A percentile compares a stretch with the other conserved stretches of the same genome.
phyloP scores from a whole-genome alignment of 2,329 filamentous ascomycete species.

The Nothopassalora personata region DNA sequence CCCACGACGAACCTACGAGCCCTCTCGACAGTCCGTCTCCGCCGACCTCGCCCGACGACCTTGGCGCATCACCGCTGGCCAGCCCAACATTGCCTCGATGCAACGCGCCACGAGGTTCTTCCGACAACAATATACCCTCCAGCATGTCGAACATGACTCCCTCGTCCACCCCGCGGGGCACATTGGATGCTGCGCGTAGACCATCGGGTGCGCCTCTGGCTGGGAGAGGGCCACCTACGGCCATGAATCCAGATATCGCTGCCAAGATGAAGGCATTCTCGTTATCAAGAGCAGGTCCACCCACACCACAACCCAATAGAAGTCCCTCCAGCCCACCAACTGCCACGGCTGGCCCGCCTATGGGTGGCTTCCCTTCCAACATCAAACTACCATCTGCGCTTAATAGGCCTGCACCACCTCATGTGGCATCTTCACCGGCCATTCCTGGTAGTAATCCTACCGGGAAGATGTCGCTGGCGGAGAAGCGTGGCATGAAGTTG shows the following conservation, averaged over 20 bases:
- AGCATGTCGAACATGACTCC: slow-evolving; percentile 59
- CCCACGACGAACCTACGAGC: slow-evolving; percentile 7
- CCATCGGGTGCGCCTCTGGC: slow-evolving; percentile 42
- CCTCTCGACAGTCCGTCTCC: slow-evolving; percentile 21
- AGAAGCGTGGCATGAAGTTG: slow-evolving; percentile 62
- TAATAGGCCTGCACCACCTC: slow-evolving; percentile 36
- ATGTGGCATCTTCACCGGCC: slow-evolving; percentile 46
- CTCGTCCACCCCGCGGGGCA: slow-evolving; percentile 78
- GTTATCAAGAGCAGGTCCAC: slow-evolving; percentile 56
- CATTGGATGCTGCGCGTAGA: slow-evolving; percentile 63
- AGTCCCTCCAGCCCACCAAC: slow-evolving; percentile 13
- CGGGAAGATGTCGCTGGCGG: slow-evolving; percentile 54
- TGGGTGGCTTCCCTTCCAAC: slow-evolving; percentile 39
- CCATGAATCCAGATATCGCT: slow-evolving; percentile 52
- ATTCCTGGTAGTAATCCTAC: slow-evolving; percentile 41
- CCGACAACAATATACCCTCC: slow-evolving; percentile 31
- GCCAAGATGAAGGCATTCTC: slow-evolving; percentile 67
- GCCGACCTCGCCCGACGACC: slow-evolving; percentile 27
- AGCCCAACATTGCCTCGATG: slow-evolving; percentile 9
- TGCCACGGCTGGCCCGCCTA: slow-evolving; percentile 19
- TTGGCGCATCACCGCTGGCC: slow-evolving; percentile 15
- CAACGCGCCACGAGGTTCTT: slow-evolving; percentile 16
- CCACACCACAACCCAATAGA: slow-evolving; percentile 24
- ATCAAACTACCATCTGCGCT: slow-evolving; percentile 40
- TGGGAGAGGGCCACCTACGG: slow-evolving; percentile 45